A percentile compares a stretch with the other conserved stretches of the same genome.
Evolutionary conservation across 1,284 basidiomycete species (phyloP).

Genomic region (Schizophyllum amplum): DNA sequence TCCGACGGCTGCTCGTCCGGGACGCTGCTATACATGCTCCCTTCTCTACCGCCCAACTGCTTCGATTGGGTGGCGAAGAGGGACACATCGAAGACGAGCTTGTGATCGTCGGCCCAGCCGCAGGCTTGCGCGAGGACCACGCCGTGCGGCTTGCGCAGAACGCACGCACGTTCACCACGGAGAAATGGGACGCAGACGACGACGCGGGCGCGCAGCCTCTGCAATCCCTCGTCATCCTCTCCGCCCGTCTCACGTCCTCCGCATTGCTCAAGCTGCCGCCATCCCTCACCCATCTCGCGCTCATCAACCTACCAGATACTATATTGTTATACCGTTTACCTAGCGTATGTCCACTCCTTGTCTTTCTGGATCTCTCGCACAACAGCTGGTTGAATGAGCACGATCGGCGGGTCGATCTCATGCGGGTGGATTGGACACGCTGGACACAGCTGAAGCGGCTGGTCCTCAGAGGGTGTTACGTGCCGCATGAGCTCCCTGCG

Average conservation of each 20-base stretch:
- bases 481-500: conserved; percentile 30
- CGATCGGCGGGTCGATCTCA: conserved; percentile 30
- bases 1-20: conserved; percentile 47
- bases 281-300: conserved; percentile 47
- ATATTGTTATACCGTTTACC: conserved; percentile 49
- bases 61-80: conserved; percentile 36
- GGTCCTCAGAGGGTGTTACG: conserved; percentile 42
- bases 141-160: conserved; percentile 21
- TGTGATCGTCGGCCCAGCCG: conserved; percentile 48
- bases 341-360: conserved; percentile 50
- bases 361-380: conserved; percentile 57
- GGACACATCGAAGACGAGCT: conserved; percentile 54
- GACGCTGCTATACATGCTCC: conserved; percentile 49
- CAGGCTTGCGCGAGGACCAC: conserved; percentile 32
- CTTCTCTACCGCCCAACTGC: conserved; percentile 37
- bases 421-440: conserved; percentile 45
- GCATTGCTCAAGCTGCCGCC: conserved; percentile 44
- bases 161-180: conserved; percentile 4
- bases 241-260: conserved; percentile 18
- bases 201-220: conserved; percentile 23
- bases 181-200: conserved; percentile 18
- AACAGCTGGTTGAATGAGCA: conserved; percentile 47
- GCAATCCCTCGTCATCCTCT: conserved; percentile 32
- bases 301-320: conserved; percentile 36
- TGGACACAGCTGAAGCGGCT: conserved; percentile 44